phyloP scores from a whole-genome alignment of 768 basidiomycete genomes.

The Lactarius quietus region DNA sequence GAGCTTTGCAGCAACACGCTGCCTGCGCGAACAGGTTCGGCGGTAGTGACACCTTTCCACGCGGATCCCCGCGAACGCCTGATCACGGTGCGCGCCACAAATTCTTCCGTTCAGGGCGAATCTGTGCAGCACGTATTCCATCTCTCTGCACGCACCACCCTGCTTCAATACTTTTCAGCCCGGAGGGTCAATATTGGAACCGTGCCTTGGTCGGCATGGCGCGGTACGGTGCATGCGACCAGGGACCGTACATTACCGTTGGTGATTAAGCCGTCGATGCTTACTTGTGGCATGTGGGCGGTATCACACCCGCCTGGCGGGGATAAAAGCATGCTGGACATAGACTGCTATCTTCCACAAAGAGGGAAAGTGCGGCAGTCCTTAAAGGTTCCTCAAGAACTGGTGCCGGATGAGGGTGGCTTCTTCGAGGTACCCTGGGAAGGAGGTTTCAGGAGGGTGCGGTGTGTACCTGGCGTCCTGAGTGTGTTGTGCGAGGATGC shows the following conservation, averaged over 20 bases:
- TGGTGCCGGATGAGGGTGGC: background rate
- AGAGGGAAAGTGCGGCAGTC: background rate
- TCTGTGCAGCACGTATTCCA: slow-evolving; percentile 12
- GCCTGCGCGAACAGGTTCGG: background rate
- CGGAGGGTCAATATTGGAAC: background rate
- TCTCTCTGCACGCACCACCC: slow-evolving; percentile 6
- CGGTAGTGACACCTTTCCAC: slow-evolving; percentile 3
- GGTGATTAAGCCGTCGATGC: slow-evolving; percentile 1
- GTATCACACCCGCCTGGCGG: slow-evolving; percentile 12
- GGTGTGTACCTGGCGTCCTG: background rate
- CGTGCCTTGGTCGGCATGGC: slow-evolving; percentile 12
- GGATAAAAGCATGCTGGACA: background rate
- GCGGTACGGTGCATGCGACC: background rate
- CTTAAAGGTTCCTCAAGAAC: background rate
- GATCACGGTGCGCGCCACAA: slow-evolving; percentile 14
- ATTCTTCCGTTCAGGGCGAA: slow-evolving; percentile 6
- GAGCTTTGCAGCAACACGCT: slow-evolving; percentile 13
- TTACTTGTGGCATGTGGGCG: slow-evolving; percentile 10
- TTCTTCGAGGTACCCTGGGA: background rate
- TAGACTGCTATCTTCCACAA: slow-evolving; percentile 10
- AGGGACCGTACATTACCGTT: background rate
- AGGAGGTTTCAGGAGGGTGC: background rate
- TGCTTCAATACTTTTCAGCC: slow-evolving; percentile 1
- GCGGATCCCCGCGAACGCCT: slow-evolving; percentile 16
- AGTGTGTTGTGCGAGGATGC: slow-evolving; percentile 20